Base-by-base conservation (phyloP, 768 basidiomycete species). In the Hebeloma cylindrosporum region DNA sequence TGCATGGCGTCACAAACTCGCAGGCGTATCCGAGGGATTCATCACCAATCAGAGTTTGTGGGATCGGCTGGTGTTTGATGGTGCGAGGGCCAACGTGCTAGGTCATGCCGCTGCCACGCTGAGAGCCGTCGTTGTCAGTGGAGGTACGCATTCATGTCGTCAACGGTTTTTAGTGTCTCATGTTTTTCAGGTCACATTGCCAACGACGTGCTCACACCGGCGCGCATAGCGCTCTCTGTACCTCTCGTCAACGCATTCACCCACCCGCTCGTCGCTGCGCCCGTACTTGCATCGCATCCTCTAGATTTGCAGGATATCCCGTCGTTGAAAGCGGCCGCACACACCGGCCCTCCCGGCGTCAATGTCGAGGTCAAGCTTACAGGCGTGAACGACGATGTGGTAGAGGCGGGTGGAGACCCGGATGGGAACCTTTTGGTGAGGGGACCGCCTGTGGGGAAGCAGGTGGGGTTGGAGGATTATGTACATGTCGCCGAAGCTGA, bases 301-400 rank as follows among this genome's bases (percentile, higher is more conserved):
- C 78, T 90, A 42, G 93, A 97, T 61, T 63, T 96, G 18, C 93
- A 96, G 64, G 74, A 82, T 8, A 80, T 91, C 61, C 72, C 77
- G 3, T 54, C 62, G 3, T 48, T 58, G 14, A 32, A 10, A 10
- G 43, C 60, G 1, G 54, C 64, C 22, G 73, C 75, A 3, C 75
- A 75, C 54, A 77, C 79, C 9, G 93, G 93, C 3, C 83, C 92
- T 3, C 93, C 94, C 2, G 78, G 82, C n/a, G 73, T 83, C 42
- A 94, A 94, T 56, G 71, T 93, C 0, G 94, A 96, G 63, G 82
- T 78, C 4, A 86, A 92, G 60, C 72, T 97, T n/a, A 59, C 75
- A 0, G 82, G 75, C 0, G 77, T 89, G 7, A 70, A 83, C 31
- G 89, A 94, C 42, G 71, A 69, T 1, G 62, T 64, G 7, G 70